A percentile compares a stretch with the other conserved stretches of the same genome.
phyloP scores from a whole-genome alignment of 331 rosid species.

The Pyracantha coccinea region DNA sequence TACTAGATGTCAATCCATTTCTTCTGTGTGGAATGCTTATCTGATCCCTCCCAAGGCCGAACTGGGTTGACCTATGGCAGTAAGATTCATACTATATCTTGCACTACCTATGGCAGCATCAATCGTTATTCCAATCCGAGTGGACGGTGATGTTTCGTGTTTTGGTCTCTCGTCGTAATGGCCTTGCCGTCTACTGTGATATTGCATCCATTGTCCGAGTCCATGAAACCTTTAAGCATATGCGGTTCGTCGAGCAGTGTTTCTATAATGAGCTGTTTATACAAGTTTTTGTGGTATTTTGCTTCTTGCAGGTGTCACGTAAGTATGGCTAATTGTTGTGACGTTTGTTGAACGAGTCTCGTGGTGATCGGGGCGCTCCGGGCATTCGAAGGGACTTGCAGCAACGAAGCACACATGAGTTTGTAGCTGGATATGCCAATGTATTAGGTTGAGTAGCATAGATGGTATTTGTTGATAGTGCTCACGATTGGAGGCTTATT shows the following conservation, averaged over 20 bases:
- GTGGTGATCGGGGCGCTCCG: not conserved
- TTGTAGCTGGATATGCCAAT: not conserved
- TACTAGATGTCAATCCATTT: no score
- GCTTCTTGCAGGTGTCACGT: not conserved
- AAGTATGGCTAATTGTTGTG: not conserved
- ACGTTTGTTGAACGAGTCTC: no score
- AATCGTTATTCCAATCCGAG: not conserved
- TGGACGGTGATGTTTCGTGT: not conserved
- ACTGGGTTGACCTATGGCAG: no score
- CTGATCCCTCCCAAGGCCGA: no score
- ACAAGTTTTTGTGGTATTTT: not conserved
- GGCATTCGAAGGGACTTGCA: not conserved
- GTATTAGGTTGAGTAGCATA: not conserved
- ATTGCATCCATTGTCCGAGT: not conserved
- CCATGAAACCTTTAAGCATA: not conserved
- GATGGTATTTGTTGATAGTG: not conserved
- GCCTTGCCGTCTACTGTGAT: not conserved
- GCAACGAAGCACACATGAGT: not conserved
- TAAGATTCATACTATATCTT: no score
- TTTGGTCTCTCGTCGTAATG: constrained; percentile 17
- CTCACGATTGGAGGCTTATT: not conserved
- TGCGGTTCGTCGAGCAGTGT: not conserved
- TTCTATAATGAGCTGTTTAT: no score
- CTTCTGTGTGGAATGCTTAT: no score
- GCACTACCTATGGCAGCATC: not conserved